Evolutionary conservation across 805 yeast genomes (phyloP).

Genomic region (Millerago galiae): DNA sequence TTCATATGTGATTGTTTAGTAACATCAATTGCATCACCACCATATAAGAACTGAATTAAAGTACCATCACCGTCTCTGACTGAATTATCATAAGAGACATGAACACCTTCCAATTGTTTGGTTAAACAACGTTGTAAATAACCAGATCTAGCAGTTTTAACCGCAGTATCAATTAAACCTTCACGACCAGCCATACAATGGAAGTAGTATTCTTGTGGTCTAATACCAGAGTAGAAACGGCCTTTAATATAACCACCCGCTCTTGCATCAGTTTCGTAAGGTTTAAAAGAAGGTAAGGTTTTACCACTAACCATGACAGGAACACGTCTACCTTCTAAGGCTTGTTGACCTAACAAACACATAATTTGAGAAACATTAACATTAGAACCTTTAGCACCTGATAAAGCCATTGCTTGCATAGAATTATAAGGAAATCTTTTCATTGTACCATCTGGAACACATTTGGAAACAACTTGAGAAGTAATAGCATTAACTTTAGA

Average conservation of each 20-base stretch:
- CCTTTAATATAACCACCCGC: conserved; percentile 98
- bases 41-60: conserved; percentile 89
- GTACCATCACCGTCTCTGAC: conserved; percentile 96
- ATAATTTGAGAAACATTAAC: conserved; percentile 98
- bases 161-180: conserved; percentile 99
- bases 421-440: conserved; percentile 92
- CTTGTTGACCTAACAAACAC: conserved; percentile 99
- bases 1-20: conserved; percentile 91
- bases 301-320: conserved; percentile 99
- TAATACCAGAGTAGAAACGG: conserved; percentile 94
- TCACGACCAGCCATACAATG: conserved; percentile 99
- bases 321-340: conserved; percentile 97
- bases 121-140: conserved; percentile 97
- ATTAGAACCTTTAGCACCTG: conserved; percentile 98
- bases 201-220: conserved; percentile 98
- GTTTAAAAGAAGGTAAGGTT: conserved; percentile 92
- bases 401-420: conserved; percentile 98
- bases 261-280: conserved; percentile 93
- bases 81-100: conserved; percentile 86
- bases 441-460: conserved; percentile 96
- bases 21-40: conserved; percentile 95
- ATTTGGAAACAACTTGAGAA: conserved; percentile 86
- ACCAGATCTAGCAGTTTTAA: conserved; percentile 96
- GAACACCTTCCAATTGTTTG: conserved; percentile 96
- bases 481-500: conserved; percentile 88